Evolutionary conservation across 768 basidiomycete species (phyloP), one percentile per base, ranked within the genome.

Genomic region (Tricholoma hemisulphureum): DNA sequence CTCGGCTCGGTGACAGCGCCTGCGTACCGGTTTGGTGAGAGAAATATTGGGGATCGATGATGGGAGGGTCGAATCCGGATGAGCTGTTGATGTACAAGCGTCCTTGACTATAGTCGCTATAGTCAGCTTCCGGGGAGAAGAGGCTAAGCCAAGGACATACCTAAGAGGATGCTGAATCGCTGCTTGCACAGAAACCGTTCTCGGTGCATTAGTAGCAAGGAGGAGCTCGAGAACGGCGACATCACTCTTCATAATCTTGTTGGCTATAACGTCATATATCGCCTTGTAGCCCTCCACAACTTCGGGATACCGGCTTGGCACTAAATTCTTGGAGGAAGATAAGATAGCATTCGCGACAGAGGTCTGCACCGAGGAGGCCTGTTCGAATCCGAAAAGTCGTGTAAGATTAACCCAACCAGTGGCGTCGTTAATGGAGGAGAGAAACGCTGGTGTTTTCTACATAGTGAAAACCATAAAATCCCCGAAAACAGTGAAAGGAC

Each of bases 1-100:
- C 23, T 16, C 28, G 26, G 31, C 24, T 9, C 55, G 11, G 18
- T 24, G 26, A 48, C 3, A 23, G 48, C 43, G 32, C 51, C 4
- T 2, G 62, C 71, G 20, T 53, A 80, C 79, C 83, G 18, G 81
- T 80, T 6, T 75, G 69, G 63, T 86, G 81, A 5, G 80, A 73
- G 53, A 87, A 80, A 71, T 89, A 89, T 58, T 79, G 71, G 4
- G 88, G 88, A 69, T 90, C 84, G 65, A 90, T 84, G 45, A 79
- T 67, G 5, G 86, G 86, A 21, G 73, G 63, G 57, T 83, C 81
- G 70, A 89, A 91, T 1, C 83, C 73, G 56, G 82, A 79, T 14
- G 77, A 73, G 3, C 83, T 80, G 65, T 78, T 85, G 72, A 89
- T 84, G 58, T 80, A 81, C 26, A 89, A 65, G 5, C 76, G 78